Evolutionary conservation across 2,329 filamentous ascomycete species (phyloP).

Genomic region (Trichoderma sp.): DNA sequence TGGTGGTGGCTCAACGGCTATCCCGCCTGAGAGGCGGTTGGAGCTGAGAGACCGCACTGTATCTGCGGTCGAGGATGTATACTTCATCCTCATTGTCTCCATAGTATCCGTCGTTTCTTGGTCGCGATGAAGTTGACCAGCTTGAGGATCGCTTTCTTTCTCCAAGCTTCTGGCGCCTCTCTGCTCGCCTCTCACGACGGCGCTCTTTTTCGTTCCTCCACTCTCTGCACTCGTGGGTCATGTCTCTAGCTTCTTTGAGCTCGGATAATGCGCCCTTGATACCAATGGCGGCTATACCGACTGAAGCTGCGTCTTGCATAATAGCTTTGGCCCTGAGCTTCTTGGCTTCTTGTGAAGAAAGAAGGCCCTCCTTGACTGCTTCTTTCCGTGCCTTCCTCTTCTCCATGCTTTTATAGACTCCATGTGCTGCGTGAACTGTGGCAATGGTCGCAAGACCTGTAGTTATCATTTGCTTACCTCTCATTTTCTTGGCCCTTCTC

Average conservation of each 20-base stretch:
- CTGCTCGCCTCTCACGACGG: conserved; percentile 48
- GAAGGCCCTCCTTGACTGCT: conserved; percentile 52
- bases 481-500: conserved; percentile 54
- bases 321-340: conserved; percentile 57
- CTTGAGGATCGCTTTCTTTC: conserved; percentile 43
- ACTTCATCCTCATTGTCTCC: conserved; percentile 37
- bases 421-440: conserved; percentile 59
- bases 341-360: conserved; percentile 50
- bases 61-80: conserved; percentile 47
- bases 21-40: conserved; percentile 7
- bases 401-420: conserved; percentile 57
- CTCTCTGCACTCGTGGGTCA: conserved; percentile 46
- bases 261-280: conserved; percentile 56
- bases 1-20: conserved; percentile 7
- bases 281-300: conserved; percentile 56
- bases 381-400: conserved; percentile 52
- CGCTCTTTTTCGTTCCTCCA: conserved; percentile 49
- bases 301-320: conserved; percentile 56
- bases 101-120: conserved; percentile 26
- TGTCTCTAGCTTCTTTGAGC: conserved; percentile 54
- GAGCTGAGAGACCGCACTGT: conserved; percentile 37
- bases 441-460: conserved; percentile 56
- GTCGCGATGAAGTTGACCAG: conserved; percentile 43
- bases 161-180: conserved; percentile 33
- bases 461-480: conserved; percentile 60